Evolutionary conservation across 306 rosid species (phyloP), one percentile per base, ranked within the genome.

Genomic region (Sicyos baderoa): DNA sequence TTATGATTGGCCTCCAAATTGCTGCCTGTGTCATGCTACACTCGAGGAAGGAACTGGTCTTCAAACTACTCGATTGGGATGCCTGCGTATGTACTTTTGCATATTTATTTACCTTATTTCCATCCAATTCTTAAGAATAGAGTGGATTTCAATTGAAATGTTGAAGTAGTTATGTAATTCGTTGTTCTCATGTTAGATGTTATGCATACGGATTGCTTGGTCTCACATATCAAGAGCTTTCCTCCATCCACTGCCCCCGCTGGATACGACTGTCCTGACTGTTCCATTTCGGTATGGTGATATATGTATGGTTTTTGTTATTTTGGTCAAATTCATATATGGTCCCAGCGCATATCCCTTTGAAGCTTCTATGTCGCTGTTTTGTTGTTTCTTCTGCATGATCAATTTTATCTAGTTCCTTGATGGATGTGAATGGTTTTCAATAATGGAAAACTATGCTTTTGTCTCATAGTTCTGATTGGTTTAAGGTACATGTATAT

Each of bases 201-300:
- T 55, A 79, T 94, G 76, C 99, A 94, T 80, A 83, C 99, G 81
- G 89, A 76, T 79, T 94, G 99, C 87, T 82, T 94, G 81, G 82
- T 80, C 76, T 81, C 96, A 15, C 97, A 88, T 84, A 80, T 90
- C 88, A 94, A 90, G 89, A 84, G 91, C 79, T 94, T 90, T 74
- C 96, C 97, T 75, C 84, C 84, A 0, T 94, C 91, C 74, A 94
- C 97, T 60, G 99, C 97, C 42, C 99, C 96, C 27, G 99, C 99
- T 74, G 99, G 99, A 81, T 94, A 90, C 55, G 89, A 68, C 51
- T 94, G 99, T 80, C 99, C 96, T n/a, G 73, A 81, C 53, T 94
- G 99, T 80, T 85, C 97, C 49, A 87, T 85, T 58, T 80, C 89
- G 79, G 99, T 94, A 85, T 76, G 88, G 76, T 29, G 29, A 25